phyloP scores from a whole-genome alignment of 768 basidiomycete genomes.

The Lentinula guzmanii region DNA sequence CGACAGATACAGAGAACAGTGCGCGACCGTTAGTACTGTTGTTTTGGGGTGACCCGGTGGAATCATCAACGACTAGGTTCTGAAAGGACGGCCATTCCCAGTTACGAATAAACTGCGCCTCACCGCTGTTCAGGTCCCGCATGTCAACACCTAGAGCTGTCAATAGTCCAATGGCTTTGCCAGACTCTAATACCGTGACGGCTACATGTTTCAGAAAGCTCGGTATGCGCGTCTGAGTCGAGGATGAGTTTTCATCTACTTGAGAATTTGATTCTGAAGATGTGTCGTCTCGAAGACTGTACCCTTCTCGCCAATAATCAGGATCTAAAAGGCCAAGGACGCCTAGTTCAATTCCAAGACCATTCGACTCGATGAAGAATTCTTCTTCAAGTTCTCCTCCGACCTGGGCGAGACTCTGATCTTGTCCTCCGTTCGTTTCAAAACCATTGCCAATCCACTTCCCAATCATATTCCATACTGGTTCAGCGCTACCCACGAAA shows the following conservation, averaged over 20 bases:
- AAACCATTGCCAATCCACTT: slow-evolving; percentile 52
- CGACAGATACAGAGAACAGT: slow-evolving; percentile 49
- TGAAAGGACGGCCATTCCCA: slow-evolving; percentile 28
- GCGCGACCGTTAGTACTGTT: background rate
- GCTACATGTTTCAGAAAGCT: slow-evolving; percentile 58
- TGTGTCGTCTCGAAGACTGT: slow-evolving; percentile 42
- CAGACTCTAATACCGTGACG: slow-evolving; percentile 53
- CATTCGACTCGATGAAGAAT: slow-evolving; percentile 76
- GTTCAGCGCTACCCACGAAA: slow-evolving; percentile 59
- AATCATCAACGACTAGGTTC: background rate
- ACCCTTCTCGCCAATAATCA: slow-evolving; percentile 78
- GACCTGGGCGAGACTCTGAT: slow-evolving; percentile 9
- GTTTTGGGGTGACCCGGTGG: background rate
- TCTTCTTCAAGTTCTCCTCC: slow-evolving; percentile 56
- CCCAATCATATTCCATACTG: slow-evolving; percentile 68
- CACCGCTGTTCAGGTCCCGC: background rate
- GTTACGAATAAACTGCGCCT: slow-evolving; percentile 19
- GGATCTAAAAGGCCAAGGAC: slow-evolving; percentile 52
- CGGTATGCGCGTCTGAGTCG: slow-evolving; percentile 37
- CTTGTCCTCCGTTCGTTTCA: slow-evolving; percentile 9
- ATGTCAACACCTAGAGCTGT: slow-evolving; percentile 43
- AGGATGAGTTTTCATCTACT: slow-evolving; percentile 7
- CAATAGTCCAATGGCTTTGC: slow-evolving; percentile 74
- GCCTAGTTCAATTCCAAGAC: slow-evolving; percentile 40
- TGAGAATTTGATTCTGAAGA: background rate